Percentiles rank a stretch among this genome's conserved stretches.
Evolutionary conservation across 164 flowering plant species (phyloP).

Genomic region (Vitis cinerea): DNA sequence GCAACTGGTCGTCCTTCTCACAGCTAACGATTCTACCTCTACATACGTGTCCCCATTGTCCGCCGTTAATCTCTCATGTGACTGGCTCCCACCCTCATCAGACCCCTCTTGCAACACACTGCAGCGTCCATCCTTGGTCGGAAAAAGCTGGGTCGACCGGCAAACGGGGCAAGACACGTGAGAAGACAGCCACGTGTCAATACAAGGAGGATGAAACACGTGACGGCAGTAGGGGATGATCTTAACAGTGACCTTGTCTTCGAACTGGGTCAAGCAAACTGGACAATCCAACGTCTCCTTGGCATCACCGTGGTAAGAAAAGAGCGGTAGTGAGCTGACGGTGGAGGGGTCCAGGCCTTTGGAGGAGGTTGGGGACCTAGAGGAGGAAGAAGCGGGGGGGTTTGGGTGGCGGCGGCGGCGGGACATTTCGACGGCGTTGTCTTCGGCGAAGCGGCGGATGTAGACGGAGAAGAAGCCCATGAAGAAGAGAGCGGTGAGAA

Average conservation of each 20-base stretch:
- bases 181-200: conserved; percentile 57
- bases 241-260: conserved; percentile 45
- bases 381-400: not conserved
- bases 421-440: conserved; percentile 11
- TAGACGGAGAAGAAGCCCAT: conserved; percentile 72
- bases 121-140: not conserved
- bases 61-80: conserved; percentile 2
- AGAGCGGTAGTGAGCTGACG: conserved; percentile 43
- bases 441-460: conserved; percentile 47
- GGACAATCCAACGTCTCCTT: conserved; percentile 43
- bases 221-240: conserved; percentile 52
- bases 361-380: not conserved
- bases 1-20: conserved; percentile 29
- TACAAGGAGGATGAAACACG: conserved; percentile 58
- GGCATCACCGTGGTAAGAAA: conserved; percentile 22
- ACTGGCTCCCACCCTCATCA: not conserved
- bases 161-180: conserved; percentile 71
- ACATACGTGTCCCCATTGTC: not conserved
- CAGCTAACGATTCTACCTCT: not conserved
- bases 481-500: conserved; percentile 63
- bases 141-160: conserved; percentile 31
- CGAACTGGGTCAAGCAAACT: conserved; percentile 61
- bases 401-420: conserved; percentile 20
- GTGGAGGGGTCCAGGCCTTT: conserved; percentile 25
- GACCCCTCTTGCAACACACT: conserved; percentile 5